Conservation (phyloP, 371 early-diverging fungal genomes). For the Basidiobolus meristosporus region DNA sequence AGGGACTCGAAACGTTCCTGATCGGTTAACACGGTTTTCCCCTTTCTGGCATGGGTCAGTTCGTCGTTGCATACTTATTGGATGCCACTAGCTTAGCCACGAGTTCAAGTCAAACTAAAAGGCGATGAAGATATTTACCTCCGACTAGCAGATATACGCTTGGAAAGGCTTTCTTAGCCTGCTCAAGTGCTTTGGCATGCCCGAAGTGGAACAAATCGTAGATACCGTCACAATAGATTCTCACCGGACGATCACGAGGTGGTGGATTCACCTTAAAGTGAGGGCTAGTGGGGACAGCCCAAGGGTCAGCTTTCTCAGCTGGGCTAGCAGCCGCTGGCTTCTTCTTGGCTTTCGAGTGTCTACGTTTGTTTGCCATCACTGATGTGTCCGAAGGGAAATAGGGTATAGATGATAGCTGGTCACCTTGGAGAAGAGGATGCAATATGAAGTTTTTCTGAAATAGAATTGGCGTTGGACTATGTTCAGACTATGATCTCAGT, state of each 20-base stretch:
- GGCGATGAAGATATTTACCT: constrained; percentile 19
- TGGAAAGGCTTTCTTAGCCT: constrained; percentile 83
- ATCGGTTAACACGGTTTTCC: constrained; percentile 82
- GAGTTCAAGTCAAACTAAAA: background rate
- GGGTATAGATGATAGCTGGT: no score
- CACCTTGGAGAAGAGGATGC: no score
- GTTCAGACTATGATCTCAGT: no score
- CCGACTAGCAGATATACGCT: constrained; percentile 79
- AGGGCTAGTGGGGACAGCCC: background rate
- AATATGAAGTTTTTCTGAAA: no score
- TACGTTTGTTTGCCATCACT: no score
- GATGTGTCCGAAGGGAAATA: no score
- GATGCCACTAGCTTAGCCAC: background rate
- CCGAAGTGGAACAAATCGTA: constrained; percentile 94
- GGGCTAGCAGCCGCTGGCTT: no score
- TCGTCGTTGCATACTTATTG: constrained; percentile 58
- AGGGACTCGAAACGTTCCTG: constrained; percentile 76
- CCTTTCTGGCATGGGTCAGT: constrained; percentile 72
- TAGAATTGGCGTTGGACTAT: no score
- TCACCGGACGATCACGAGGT: constrained; percentile 52
- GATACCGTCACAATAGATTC: constrained; percentile 86
- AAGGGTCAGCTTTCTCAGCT: no score
- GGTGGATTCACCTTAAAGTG: constrained; percentile 18
- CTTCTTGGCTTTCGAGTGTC: no score
- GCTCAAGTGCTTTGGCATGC: constrained; percentile 79